Base-by-base conservation (phyloP, 176 grass and related monocot genomes). In the Lolium perenne region DNA sequence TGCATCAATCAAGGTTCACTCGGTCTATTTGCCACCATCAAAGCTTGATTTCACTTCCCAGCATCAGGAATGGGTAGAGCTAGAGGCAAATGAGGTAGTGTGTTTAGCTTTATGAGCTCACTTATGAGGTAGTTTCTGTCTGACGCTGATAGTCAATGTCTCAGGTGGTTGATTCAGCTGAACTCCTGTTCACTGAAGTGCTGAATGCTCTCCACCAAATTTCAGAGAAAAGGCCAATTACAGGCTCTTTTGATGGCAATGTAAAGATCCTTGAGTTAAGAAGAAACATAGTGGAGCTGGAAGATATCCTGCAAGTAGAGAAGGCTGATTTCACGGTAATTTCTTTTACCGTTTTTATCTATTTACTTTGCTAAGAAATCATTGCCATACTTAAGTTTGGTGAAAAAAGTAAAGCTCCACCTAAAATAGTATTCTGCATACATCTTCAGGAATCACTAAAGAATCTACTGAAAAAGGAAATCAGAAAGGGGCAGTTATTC, bases 41-140 rank as follows among this genome's bases (percentile, higher is more conserved):
- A 99, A 94, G 79, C 92, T 99, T 67, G 94, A 96, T 94, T 99
- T 99, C 81, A 92, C 91, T 58, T 96, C 90, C 32, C 90, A 92
- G 76, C 90, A 96, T 94, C 94, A 99, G 23, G 94, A 98, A n/a
- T 99, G 97, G 97, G 92, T 94, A 84, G 94, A 95, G 41, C 88
- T 91, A 88, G 94, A 99, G 91, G 90, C 88, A 91, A 90, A 87
- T 45, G 88, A 99, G 97, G 96, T 95, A 84, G 71, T 76, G 16
- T 80, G 21, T 38, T 71, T 85, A 58, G 55, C 69, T n/a, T 55
- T 83, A 32, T 74, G 57, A 29, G 61, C 56, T 77, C 59, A 50
- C 18, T 43, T 86, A 15, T 26, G 57, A 76, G 32, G 49, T 76
- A 62, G 66, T 77, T 77, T 57, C 50, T 92, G 18, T 53, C 65